Evolutionary conservation across 192 early-diverging fungal species (phyloP).

Genomic region (Coemansia sp.): DNA sequence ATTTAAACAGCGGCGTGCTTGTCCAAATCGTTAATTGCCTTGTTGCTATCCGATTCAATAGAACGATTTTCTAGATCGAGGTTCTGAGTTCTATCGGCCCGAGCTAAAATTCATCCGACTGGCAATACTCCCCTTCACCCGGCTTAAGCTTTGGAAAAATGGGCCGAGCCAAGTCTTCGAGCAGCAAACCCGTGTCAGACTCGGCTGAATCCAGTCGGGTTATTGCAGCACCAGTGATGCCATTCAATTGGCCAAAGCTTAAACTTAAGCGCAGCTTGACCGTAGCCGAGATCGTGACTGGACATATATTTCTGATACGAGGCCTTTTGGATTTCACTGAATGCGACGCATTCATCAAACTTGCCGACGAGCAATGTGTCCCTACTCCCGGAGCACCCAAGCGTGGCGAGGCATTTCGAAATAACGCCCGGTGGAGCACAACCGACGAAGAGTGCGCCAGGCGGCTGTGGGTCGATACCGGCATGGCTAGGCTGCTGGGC

Average conservation of each 20-base stretch:
- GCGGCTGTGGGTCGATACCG: conserved; percentile 56
- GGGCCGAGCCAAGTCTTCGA: conserved; percentile 28
- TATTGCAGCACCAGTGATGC: background rate
- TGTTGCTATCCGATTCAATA: background rate
- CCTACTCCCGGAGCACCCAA: conserved; percentile 49
- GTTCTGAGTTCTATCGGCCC: background rate
- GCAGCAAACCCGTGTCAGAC: background rate
- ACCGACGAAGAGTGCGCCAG: conserved; percentile 50
- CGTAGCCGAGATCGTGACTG: conserved; percentile 37
- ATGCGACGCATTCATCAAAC: conserved; percentile 45
- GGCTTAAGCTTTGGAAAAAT: conserved; percentile 6
- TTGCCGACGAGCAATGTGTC: conserved; percentile 38
- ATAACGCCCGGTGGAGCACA: conserved; percentile 61
- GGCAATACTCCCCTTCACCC: background rate
- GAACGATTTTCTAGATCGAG: background rate
- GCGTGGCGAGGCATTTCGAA: conserved; percentile 62
- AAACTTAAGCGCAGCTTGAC: conserved; percentile 30
- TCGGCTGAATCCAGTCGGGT: background rate
- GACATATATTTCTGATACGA: conserved; percentile 39
- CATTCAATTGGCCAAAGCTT: conserved; percentile 37
- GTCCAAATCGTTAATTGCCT: background rate
- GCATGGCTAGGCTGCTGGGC: conserved; percentile 34
- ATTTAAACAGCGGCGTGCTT: background rate
- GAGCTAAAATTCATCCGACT: background rate
- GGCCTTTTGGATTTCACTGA: conserved; percentile 29